Evolutionary conservation across 2,329 filamentous ascomycete genomes (phyloP), one percentile per base, ranked within the genome.

Genomic region (Fonsecaea nubica): DNA sequence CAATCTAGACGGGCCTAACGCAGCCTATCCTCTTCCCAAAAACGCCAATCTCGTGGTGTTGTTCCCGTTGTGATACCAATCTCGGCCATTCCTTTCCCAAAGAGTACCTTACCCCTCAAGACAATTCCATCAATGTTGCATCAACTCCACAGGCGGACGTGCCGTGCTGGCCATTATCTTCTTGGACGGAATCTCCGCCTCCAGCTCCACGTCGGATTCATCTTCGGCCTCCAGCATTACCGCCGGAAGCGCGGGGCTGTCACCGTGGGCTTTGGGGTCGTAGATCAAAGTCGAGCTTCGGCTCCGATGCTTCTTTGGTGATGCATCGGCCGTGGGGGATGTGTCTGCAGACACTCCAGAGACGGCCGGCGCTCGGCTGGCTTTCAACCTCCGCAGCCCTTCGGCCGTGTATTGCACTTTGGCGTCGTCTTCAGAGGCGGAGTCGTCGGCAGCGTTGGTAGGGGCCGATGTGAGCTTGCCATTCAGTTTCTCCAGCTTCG

Each of bases 221-320:
- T 78, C 80, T 2, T 81, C 80, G 75, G 89, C 87, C 75, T 88
- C 86, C 1, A 90, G 86, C 73, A 86, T 85, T 42, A 90, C 88
- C 1, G 86, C 86, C 1, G 87, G 87, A 45, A 90, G 75, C 69
- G 83, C 80, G 0, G 86, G 86, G 63, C 82, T 86, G 65, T 85
- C 80, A 2, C 87, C 87, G 70, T 89, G 86, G 52, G 88, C 84
- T 62, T 86, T 82, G 0, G 87, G 87, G 69, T 89, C 80, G 74
- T 87, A 90, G 58, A 90, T 86, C 52, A 89, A 80, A 0, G 86
- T 88, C 36, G 85, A 84, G 73, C 85, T 88, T 50, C 86, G 74
- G 69, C 80, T 81, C 53, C 80, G 76, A 65, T 76, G 76, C 57
- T 75, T 75, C 76, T 73, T 72, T 72, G 77, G 38, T 76, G 67